Evolutionary conservation across 208 protist species (phyloP), one percentile per base, ranked within the genome.

Genomic region (Porcisia deanei): DNA sequence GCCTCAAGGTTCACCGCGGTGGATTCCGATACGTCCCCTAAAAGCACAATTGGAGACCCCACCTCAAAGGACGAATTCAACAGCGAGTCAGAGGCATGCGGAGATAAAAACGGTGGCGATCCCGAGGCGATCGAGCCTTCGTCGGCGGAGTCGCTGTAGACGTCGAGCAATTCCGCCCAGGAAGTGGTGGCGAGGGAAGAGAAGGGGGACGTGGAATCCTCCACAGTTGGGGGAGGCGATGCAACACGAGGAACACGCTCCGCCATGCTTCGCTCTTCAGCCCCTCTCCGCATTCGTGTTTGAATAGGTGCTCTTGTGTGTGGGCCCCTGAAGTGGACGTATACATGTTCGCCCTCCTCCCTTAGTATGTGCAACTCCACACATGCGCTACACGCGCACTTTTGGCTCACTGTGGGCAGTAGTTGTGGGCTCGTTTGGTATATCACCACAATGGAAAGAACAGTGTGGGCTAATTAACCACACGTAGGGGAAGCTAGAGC

Each of bases 171-270:
- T 8, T 49, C 8, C 3, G 41, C 34, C 0, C 25, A 67, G 47
- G 66, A 71, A 52, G 5, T 30, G n/a, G 41, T 69, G 64, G 47
- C 66, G n/a, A 71, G 25, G 18, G 66, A 57, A 30, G 66, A 25
- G 47, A 71, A 71, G 25, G 66, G 66, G 5, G 66, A 71, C 25
- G 54, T n/a, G 22, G 66, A 57, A 18, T n/a, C n/a, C 47, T 57
- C 66, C 30, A 10, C 49, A 25, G 66, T 71, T 6, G 66, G 39
- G 47, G 47, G 1, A 41, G 43, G 52, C 4, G 47, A 71, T 10
- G 66, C 66, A 41, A 18, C 25, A 20, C 43, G n/a, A 43, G 18
- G 7, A 43, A 41, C 22, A 14, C 47, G 45, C 22, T 34, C 47
- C 30, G 12, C 66, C 47, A 16, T 49, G 43, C 47, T 9, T 41